Evolutionary conservation across 345 rosid genomes (phyloP).

Genomic region (Syzygium grande): DNA sequence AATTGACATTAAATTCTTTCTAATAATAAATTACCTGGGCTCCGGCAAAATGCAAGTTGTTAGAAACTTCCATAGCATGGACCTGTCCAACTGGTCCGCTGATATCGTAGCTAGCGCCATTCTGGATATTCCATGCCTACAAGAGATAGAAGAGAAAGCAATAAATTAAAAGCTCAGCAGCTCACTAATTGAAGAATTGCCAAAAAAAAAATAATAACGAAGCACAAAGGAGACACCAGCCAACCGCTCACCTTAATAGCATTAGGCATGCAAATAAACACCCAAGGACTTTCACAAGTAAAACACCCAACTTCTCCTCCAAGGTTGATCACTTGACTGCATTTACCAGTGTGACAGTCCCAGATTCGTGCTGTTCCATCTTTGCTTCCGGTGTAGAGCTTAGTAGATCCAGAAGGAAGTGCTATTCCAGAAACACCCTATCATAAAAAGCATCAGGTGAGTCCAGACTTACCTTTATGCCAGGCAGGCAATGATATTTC

Average conservation of each 20-base stretch:
- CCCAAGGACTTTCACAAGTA: conserved; percentile 53
- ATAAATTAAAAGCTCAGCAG: neutral
- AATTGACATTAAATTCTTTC: neutral
- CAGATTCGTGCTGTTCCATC: conserved; percentile 40
- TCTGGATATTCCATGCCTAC: conserved; percentile 45
- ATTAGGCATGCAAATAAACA: conserved; percentile 48
- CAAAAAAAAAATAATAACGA: neutral
- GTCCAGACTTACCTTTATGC: neutral
- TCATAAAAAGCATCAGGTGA: neutral
- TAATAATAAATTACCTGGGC: conserved; percentile 27
- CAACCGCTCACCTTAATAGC: conserved; percentile 28
- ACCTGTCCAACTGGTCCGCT: conserved; percentile 40
- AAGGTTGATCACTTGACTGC: conserved; percentile 18
- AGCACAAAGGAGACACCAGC: neutral
- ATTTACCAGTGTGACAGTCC: conserved; percentile 50
- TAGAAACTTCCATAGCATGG: conserved; percentile 24
- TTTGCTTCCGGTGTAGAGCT: conserved; percentile 46
- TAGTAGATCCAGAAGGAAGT: conserved; percentile 39
- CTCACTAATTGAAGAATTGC: neutral
- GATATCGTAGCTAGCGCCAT: conserved; percentile 20
- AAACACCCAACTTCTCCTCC: conserved; percentile 40
- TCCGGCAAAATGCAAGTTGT: conserved; percentile 50
- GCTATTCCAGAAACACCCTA: conserved; percentile 43
- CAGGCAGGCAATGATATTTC: neutral
- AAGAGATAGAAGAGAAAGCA: neutral